These are phyloP conservation scores for Populus pruinosa DNA, from an alignment of 345 rosid genomes.

Conservation along the genomic window DNA sequence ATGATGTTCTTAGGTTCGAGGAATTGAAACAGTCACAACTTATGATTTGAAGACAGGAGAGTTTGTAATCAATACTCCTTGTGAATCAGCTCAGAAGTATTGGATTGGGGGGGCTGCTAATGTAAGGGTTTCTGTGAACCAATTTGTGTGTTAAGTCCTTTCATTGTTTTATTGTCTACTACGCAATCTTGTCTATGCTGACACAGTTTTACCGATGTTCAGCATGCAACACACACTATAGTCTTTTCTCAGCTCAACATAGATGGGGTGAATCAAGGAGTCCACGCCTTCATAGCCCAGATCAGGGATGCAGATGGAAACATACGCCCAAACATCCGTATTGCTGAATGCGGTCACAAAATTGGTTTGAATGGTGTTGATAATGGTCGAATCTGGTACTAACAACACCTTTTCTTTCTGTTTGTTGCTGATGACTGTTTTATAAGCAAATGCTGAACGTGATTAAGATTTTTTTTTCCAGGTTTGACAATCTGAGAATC, in stretches of 20 bases:
- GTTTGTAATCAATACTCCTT: slow-evolving; percentile 86
- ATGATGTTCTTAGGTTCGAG: slow-evolving; percentile 61
- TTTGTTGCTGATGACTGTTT: background rate
- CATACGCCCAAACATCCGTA: slow-evolving; percentile 60
- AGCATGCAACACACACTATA: slow-evolving; percentile 96
- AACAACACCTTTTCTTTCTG: background rate
- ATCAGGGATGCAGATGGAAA: slow-evolving; percentile 80
- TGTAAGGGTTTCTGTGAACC: slow-evolving; percentile 33
- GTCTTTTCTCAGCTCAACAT: slow-evolving; percentile 89
- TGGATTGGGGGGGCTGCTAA: slow-evolving; percentile 98
- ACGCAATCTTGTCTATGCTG: slow-evolving; percentile 11
- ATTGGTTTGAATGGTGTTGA: slow-evolving; percentile 96
- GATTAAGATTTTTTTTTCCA: slow-evolving; percentile 21
- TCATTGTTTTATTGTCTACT: background rate
- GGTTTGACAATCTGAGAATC: slow-evolving; percentile 83
- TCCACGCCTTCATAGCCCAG: slow-evolving; percentile 87
- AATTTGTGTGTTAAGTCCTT: background rate
- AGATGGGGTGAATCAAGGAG: slow-evolving; percentile 75
- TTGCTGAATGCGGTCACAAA: slow-evolving; percentile 95
- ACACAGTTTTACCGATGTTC: slow-evolving; percentile 21
- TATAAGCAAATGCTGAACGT: background rate
- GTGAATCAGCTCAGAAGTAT: slow-evolving; percentile 95
- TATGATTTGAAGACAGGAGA: slow-evolving; percentile 68
- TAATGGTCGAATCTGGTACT: slow-evolving; percentile 91
- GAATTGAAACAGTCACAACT: slow-evolving; percentile 82